Conservation (phyloP, 176 grass and related monocot genomes). For the Poa pratensis region DNA sequence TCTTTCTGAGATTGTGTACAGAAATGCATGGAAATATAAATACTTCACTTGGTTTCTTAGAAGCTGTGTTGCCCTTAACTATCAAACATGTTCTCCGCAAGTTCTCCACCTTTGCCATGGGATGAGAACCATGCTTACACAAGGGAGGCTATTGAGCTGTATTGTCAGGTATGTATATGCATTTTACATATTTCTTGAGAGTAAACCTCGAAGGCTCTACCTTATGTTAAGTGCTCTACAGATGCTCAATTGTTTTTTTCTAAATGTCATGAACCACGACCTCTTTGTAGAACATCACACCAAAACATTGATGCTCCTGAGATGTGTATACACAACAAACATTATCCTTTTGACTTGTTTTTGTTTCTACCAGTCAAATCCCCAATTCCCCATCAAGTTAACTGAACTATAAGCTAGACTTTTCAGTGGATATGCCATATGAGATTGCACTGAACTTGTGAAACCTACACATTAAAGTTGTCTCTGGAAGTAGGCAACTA, state of each 20-base stretch:
- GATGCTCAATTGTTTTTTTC: background rate
- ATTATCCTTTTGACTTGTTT: background rate
- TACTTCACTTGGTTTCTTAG: background rate
- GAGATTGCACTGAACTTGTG: background rate
- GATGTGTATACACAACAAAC: background rate
- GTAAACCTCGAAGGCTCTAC: background rate
- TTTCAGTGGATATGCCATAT: background rate
- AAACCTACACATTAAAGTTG: background rate
- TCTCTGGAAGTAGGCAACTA: background rate
- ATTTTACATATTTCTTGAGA: slow-evolving; percentile 11
- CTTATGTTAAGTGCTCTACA: background rate
- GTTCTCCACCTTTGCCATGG: slow-evolving; percentile 81
- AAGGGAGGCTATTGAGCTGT: slow-evolving; percentile 78
- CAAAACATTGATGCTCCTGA: background rate
- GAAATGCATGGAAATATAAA: background rate
- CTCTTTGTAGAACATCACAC: slow-evolving; percentile 7
- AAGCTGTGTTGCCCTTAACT: slow-evolving; percentile 52
- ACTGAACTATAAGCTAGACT: background rate
- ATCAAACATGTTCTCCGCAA: slow-evolving; percentile 85
- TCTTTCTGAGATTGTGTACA: slow-evolving; percentile 4
- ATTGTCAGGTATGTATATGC: slow-evolving; percentile 71
- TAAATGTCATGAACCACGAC: background rate
- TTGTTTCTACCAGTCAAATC: too few relatives aligned
- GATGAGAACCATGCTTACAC: slow-evolving; percentile 77
- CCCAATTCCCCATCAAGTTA: background rate